Evolutionary conservation across 1,139 yeast species (phyloP).

Genomic region (Taphrina confusa): DNA sequence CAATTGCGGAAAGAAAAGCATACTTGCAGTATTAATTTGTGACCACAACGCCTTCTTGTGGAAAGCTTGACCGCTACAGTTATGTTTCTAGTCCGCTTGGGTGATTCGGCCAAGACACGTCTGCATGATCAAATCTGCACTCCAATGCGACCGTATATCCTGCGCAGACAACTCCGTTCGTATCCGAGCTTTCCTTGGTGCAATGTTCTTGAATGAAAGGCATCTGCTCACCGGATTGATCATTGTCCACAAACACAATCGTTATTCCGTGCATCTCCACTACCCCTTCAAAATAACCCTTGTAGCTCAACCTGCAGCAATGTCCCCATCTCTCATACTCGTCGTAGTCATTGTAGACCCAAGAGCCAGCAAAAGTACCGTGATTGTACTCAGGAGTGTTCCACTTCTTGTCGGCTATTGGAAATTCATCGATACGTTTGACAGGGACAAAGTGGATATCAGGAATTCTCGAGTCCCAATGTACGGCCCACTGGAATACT

Average conservation of each 20-base stretch:
- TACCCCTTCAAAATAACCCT: background rate
- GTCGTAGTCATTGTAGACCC: background rate
- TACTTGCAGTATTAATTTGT: too few species aligned
- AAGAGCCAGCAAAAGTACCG: background rate
- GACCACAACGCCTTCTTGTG: too few species aligned
- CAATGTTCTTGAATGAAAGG: too few species aligned
- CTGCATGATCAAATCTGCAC: too few species aligned
- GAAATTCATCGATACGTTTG: background rate
- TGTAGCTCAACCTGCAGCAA: background rate
- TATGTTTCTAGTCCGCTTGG: too few species aligned
- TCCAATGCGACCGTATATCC: too few species aligned
- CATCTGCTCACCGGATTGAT: too few species aligned
- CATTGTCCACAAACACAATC: background rate
- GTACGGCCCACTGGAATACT: background rate
- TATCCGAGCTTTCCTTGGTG: too few species aligned
- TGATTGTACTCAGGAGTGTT: background rate
- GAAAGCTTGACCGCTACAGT: too few species aligned
- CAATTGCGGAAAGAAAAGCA: too few species aligned
- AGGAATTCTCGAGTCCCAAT: background rate
- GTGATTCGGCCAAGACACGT: too few species aligned
- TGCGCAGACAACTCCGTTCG: too few species aligned
- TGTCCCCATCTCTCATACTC: background rate
- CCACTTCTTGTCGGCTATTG: background rate
- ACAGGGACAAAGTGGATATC: background rate
- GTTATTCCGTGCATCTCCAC: background rate